phyloP scores from a whole-genome alignment of 805 yeast genomes.

The Diddensiella santjacobensis region DNA sequence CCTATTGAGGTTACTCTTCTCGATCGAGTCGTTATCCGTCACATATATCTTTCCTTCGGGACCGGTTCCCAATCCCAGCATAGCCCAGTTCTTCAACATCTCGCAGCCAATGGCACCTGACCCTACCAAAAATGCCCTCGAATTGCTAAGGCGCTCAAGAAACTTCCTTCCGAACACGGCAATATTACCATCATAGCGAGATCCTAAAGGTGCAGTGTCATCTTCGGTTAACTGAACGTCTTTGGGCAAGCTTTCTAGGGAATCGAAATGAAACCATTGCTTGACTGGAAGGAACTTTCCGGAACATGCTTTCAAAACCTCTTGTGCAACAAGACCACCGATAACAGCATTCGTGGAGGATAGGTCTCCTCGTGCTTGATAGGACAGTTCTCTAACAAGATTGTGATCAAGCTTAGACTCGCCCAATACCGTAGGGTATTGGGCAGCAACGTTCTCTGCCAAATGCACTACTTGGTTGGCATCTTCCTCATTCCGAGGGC shows the following conservation, averaged over 20 bases:
- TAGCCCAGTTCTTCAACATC: constrained; percentile 97
- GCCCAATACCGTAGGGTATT: constrained; percentile 56
- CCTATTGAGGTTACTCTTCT: constrained; percentile 91
- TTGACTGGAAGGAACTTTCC: constrained; percentile 93
- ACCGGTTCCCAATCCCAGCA: constrained; percentile 93
- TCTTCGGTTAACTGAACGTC: constrained; percentile 55
- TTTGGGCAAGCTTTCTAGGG: constrained; percentile 81
- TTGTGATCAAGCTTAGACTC: constrained; percentile 58
- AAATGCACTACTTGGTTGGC: constrained; percentile 61
- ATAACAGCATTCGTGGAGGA: constrained; percentile 85
- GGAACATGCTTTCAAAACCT: constrained; percentile 89
- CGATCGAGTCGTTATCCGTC: constrained; percentile 94
- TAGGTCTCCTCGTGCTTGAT: constrained; percentile 86
- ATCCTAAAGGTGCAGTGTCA: constrained; percentile 66
- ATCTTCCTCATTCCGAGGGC: constrained; percentile 71
- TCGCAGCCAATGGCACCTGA: constrained; percentile 99
- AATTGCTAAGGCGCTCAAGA: constrained; percentile 68
- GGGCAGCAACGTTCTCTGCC: constrained; percentile 54
- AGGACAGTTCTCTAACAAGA: constrained; percentile 67
- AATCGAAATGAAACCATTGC: constrained; percentile 91
- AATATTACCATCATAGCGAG: constrained; percentile 92
- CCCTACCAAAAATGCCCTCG: constrained; percentile 87
- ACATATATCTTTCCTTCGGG: constrained; percentile 78
- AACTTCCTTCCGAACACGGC: constrained; percentile 86
- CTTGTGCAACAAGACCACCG: constrained; percentile 96